Base-by-base conservation (phyloP, 129 eudicot genomes). In the Centrapalus pauciflorus region DNA sequence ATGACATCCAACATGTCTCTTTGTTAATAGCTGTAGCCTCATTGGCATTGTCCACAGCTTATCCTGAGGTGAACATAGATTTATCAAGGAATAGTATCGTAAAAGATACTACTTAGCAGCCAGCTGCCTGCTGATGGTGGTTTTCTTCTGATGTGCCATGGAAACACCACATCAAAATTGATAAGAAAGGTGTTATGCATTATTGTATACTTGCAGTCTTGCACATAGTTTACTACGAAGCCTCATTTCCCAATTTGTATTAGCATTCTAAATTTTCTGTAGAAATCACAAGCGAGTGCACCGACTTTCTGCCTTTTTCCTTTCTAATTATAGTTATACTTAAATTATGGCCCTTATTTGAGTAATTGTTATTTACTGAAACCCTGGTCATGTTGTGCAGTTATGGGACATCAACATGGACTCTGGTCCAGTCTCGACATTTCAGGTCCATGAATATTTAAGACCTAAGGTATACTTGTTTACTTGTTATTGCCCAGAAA, bases 401-500 rank as follows among this genome's bases (percentile, higher is more conserved):
- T 75, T 92, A 78, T 92, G 96, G 96, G 96, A 92, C 75, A 85
- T 92, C 43, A 92, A 92, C 75, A 92, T 92, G 96, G 96, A 92
- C 76, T 79, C 96, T 37, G 95, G 98, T 37, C 96, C 96, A 43
- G 96, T 92, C 55, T 61, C 95, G 40, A 85, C 96, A 58, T 92
- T 81, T 72, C 96, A 92, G 69, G 98, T 92, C 62, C 98, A 92
- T 28, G 98, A 92, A 61, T 66, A 85, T 85, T 69, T 92, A 67
- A 92, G 98, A 85, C 96, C 98, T 14, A 88, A 78, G 98, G 98
- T 88, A 73, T 69, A 33, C 61, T 35, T 28, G 13, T 56, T 35
- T 40, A 27, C 37, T 4, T 6, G 4, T 43, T 20, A 57, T 73
- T 49, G 2, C 21, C 49, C 51, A 35, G 43, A 27, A 17, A 24